Evolutionary conservation across 2,329 filamentous ascomycete species (phyloP), one percentile per base, ranked within the genome.

Genomic region (Cordyceps pruinosa): DNA sequence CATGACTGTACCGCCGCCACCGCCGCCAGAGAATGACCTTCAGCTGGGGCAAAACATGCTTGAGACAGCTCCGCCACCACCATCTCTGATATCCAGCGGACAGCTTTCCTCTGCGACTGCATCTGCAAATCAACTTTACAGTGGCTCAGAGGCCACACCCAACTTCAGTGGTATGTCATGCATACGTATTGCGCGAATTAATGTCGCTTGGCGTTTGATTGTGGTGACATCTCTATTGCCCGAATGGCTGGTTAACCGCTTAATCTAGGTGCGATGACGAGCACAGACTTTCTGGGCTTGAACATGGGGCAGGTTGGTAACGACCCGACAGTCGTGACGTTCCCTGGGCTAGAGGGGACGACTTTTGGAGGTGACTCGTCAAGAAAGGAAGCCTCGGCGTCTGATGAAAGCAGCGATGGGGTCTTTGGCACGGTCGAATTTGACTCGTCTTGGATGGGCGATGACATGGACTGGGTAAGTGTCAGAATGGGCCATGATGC

Each of bases 401-500:
- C 63, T 64, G 62, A 60, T 53, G 51, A 64, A 64, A 32, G 59
- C 64, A 21, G 58, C 50, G 39, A 62, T 63, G 47, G 61, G 60
- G 30, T 60, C 44, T 52, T 56, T 55, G 35, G 39, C 35, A 63
- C 60, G 8, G 60, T 69, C 23, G 61, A 66, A 17, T 68, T 73
- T 56, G 71, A 73, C 53, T 59, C 67, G n/a, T 66, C 70, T 19
- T 74, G 72, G 72, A 68, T 73, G 58, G 61, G 61, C 30, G 63
- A 68, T 25, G 66, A 65, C 54, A 69, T 74, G 66, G 72, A 74
- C 58, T 74, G 72, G 72, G 72, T 74, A 63, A 60, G 71, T n/a
- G n/a, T 44, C n/a, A 17, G 2, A 21, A 21, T 21, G 17, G 8
- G 19, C 39, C 6, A 46, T 21, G 21, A 26, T 30, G 30, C 12